Base-by-base conservation (phyloP, 192 early-diverging fungal genomes). In the Paraglomus occultum region DNA sequence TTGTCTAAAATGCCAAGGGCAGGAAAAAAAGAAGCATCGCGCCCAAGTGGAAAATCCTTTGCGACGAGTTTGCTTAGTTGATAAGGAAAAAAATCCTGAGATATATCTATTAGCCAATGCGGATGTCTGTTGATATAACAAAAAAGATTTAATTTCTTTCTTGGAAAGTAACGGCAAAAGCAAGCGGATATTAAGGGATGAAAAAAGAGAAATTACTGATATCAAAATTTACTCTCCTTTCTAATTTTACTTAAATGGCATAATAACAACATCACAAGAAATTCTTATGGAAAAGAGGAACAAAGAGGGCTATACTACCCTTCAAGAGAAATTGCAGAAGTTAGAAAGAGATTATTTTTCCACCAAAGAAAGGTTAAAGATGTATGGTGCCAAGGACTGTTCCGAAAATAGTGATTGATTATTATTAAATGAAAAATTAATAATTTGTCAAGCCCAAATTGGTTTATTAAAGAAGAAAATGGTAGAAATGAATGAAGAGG, bases 121-220 rank as follows among this genome's bases (percentile, higher is more conserved):
- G n/a, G 59, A 61, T 61, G 59, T 43, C 12, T 61, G 59, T 12
- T 61, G 59, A 61, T 61, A 61, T 18, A 61, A 61, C 20, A 61
- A 61, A 61, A 61, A 61, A 61, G 59, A 61, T 61, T 61, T 61
- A 40, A 40, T 10, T 42, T 1, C 1, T 38, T 61, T 42, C 39
- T 61, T 61, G 18, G 59, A 61, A 40, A 61, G 59, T 14, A 4
- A 18, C 18, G 12, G 59, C n/a, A 43, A 39, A 5, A 43, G 3
- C 43, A 39, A 18, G 23, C 14, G 38, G 4, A 1, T 61, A 5
- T 42, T 61, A 44, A 61, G 45, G 45, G 38, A 61, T 43, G 12
- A 61, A 44, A 61, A 61, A 44, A 39, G 38, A 39, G 59, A 61
- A 44, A 61, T 61, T 42, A 61, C 59, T 40, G 59, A 61, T 61